A percentile compares a stretch with the other conserved stretches of the same genome.
Evolutionary conservation across 768 basidiomycete genomes (phyloP).

Genomic region (Calocera cornea): DNA sequence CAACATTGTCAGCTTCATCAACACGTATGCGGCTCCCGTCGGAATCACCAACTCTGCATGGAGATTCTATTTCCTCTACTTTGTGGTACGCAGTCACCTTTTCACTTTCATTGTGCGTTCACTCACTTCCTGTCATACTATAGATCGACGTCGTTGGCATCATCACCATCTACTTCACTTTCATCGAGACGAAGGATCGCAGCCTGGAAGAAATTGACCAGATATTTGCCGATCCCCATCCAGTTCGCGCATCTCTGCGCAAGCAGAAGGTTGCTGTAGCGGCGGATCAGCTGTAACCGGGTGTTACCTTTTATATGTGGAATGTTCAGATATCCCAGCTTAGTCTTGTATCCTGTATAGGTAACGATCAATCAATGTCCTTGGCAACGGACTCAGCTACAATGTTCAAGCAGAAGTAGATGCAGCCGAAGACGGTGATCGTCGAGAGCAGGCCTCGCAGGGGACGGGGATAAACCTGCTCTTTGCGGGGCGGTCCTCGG

Average conservation of each 20-base stretch:
- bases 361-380: too few relatives aligned
- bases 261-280: slow-evolving; percentile 5
- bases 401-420: too few relatives aligned
- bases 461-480: neutral
- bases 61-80: slow-evolving; percentile 12
- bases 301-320: neutral
- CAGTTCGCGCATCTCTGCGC: slow-evolving; percentile 13
- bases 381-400: too few relatives aligned
- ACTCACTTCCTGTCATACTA: slow-evolving; percentile 10
- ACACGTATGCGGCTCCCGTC: slow-evolving; percentile 18
- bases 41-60: slow-evolving; percentile 13
- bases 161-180: slow-evolving; percentile 17
- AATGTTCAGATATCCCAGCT: neutral
- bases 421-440: neutral
- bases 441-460: neutral
- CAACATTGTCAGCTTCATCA: slow-evolving; percentile 18
- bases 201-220: slow-evolving; percentile 17
- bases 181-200: slow-evolving; percentile 19
- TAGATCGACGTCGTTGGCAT: slow-evolving; percentile 18
- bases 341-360: neutral
- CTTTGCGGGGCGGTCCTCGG: neutral
- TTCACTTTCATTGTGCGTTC: slow-evolving; percentile 4
- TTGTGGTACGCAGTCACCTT: neutral
- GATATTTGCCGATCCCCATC: slow-evolving; percentile 14
- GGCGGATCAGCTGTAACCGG: neutral